Base-by-base conservation (phyloP, 805 yeast genomes). In the Yarrowia sp. region DNA sequence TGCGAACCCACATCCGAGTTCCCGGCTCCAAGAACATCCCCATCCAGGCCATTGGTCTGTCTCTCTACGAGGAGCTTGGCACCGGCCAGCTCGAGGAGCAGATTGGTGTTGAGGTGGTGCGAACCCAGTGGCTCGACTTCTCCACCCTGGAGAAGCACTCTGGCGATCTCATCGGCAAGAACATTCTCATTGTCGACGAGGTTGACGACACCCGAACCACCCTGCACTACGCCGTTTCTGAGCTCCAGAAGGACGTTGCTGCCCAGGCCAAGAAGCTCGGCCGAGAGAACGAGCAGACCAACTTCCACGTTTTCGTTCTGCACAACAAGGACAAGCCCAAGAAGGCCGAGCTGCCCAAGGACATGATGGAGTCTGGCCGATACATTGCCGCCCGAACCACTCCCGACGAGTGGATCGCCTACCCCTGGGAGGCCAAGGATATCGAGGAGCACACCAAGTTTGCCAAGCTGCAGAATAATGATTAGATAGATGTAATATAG, bases 141-240 rank as follows among this genome's bases (percentile, higher is more conserved):
- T 86, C 89, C 69, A 84, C 89, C 57, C 78, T 89, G 63, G 82
- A 80, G 58, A 80, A 84, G 75, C 90, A 86, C 76, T 85, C 87
- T 69, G 89, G 87, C 69, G 86, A 90, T 53, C 80, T 90, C 68
- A 86, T 90, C 66, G 96, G 96, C 70, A 90, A 90, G 77, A 86
- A 86, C 73, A 81, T 90, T 42, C 77, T 90, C 69, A 89, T 90
- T 71, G 95, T 90, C 39, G 96, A 90, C 75, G 96, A 90, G 78
- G 96, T 90, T 53, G 96, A 90, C 75, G 96, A 90, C 74, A 89
- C 96, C 28, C 87, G 96, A 81, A 90, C 96, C 63, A 90, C 96
- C 1, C 79, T 90, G 65, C 93, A 89, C 74, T 90, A 90, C 72
- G 96, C 96, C 2, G 83, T 90, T 43, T 79, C 85, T 10, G 96